Base-by-base conservation (phyloP, 345 rosid genomes). In the Acer negundo region DNA sequence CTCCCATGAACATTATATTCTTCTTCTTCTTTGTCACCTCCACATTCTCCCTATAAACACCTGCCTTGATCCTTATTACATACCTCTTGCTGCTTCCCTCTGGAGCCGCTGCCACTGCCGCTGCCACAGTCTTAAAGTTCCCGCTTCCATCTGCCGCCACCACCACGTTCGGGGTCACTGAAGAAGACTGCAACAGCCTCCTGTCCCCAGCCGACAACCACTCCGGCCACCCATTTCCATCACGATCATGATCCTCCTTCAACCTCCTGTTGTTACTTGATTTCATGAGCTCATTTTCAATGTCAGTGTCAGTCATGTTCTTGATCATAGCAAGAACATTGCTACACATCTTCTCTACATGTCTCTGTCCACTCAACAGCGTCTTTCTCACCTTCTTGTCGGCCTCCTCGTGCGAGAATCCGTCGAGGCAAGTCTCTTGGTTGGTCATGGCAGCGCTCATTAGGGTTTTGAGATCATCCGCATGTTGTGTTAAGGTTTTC, bases 141-240 rank as follows among this genome's bases (percentile, higher is more conserved):
- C 98, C 98, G n/a, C 90, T 91, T 0, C 98, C 98, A 15, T 94
- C 98, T 0, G 90, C 90, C 20, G 97, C 97, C 80, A 91, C 98
- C 70, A 90, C 91, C 62, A 82, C 92, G 64, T 94, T 56, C 0
- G 89, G 86, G 3, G 90, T 87, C 77, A 91, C 93, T 1, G 88
- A 55, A 2, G 92, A 53, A 0, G 88, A 85, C 84, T 94, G 96
- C 77, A 94, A 82, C 76, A 93, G 82, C 73, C 87, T 80, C 79
- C 97, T 80, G 77, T 94, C 98, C 7, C 87, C 95, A 0, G 72
- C 81, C 1, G 93, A 85, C 78, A 94, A 56, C 98, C 98, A 94
- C 74, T 79, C 73, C 51, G 98, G 98, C 98, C 97, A 94, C 71
- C 80, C 73, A 12, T 8, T 71, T 15, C 44, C 75, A 20, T 56